Percentiles rank a stretch among this genome's conserved stretches.
phyloP scores from a whole-genome alignment of 495 filamentous ascomycete genomes.

The Beverwykella pulmonaria region DNA sequence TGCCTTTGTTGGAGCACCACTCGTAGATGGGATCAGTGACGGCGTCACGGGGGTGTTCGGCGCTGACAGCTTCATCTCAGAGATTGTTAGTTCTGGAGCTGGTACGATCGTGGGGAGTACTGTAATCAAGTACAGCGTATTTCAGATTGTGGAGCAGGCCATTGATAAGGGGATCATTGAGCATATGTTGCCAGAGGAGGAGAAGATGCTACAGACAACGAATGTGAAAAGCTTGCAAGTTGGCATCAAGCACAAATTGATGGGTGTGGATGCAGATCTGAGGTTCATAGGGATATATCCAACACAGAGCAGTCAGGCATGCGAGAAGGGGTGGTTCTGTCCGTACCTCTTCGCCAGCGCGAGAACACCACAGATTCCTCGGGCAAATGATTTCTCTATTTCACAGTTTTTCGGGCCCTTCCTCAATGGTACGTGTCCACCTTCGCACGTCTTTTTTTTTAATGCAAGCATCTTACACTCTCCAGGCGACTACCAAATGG shows the following conservation, averaged over 20 bases:
- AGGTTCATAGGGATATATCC: constrained; percentile 40
- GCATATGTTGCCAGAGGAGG: constrained; percentile 49
- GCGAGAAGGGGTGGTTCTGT: constrained; percentile 50
- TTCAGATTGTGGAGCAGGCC: constrained; percentile 50
- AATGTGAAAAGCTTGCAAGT: constrained; percentile 49
- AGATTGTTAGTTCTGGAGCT: constrained; percentile 45
- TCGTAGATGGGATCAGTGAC: constrained; percentile 42
- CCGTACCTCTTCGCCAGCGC: constrained; percentile 49
- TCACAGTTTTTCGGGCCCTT: constrained; percentile 50
- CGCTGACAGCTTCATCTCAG: constrained; percentile 45
- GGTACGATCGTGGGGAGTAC: constrained; percentile 42
- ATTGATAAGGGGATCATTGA: constrained; percentile 51
- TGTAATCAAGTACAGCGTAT: constrained; percentile 47
- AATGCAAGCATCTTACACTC: background rate
- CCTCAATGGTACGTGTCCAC: constrained; percentile 37
- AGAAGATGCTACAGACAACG: constrained; percentile 49
- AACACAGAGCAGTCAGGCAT: constrained; percentile 34
- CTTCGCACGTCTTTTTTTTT: background rate
- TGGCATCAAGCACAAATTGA: constrained; percentile 50
- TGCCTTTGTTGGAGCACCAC: constrained; percentile 43
- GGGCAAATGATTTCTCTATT: constrained; percentile 46
- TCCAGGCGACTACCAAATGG: constrained; percentile 44
- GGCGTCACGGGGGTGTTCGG: constrained; percentile 41
- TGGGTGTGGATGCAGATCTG: constrained; percentile 49
- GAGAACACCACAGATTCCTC: constrained; percentile 43